phyloP scores from a whole-genome alignment of 495 filamentous ascomycete species.

The Penicillium simplicissimum region DNA sequence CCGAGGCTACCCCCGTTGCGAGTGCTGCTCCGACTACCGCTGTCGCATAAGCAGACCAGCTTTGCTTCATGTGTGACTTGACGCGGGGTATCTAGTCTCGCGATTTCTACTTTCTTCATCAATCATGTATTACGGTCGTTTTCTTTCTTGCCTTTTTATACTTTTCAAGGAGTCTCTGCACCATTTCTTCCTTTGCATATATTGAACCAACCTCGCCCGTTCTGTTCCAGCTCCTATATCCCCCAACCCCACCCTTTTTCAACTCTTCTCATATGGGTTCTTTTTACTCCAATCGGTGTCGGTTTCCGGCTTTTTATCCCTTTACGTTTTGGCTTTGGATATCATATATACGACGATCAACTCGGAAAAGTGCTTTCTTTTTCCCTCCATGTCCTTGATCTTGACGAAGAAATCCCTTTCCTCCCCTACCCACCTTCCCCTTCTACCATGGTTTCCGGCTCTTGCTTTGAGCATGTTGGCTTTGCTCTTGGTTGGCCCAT shows the following conservation, averaged over 20 bases:
- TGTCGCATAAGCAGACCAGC: conserved; percentile 51
- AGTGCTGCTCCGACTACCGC: conserved; percentile 53
- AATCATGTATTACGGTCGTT: conserved; percentile 38
- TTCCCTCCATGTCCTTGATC: conserved; percentile 16
- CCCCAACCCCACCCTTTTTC: background rate
- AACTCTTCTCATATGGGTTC: background rate
- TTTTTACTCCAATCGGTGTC: background rate
- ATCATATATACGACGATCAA: conserved; percentile 50
- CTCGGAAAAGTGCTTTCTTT: conserved; percentile 36
- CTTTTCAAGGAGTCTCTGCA: conserved; percentile 26
- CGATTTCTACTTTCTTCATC: conserved; percentile 25
- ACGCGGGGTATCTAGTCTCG: background rate
- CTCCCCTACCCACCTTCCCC: conserved; percentile 15
- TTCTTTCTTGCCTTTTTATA: conserved; percentile 31
- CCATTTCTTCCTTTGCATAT: conserved; percentile 47
- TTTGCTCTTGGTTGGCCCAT: background rate
- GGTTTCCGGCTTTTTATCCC: conserved; percentile 8
- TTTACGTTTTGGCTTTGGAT: conserved; percentile 18
- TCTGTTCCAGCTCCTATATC: conserved; percentile 17
- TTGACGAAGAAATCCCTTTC: conserved; percentile 30
- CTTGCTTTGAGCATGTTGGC: background rate
- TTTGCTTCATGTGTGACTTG: background rate
- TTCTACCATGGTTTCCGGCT: conserved; percentile 4
- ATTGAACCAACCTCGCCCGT: conserved; percentile 28
- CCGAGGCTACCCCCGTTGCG: conserved; percentile 40